Evolutionary conservation across 306 rosid genomes (phyloP), one percentile per base, ranked within the genome.

Genomic region (Crotalaria pallida): DNA sequence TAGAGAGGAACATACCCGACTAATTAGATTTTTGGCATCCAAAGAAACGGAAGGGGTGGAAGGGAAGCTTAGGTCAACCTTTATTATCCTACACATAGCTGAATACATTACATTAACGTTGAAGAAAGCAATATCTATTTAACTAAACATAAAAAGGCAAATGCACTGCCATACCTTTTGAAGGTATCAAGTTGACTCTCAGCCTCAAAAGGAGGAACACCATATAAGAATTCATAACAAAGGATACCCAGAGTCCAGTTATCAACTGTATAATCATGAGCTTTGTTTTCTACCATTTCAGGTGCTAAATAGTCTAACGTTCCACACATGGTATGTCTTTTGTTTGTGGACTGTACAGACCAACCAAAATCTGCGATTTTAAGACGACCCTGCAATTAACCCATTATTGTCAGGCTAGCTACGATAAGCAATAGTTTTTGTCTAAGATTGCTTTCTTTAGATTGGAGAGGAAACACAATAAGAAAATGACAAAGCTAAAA

Each of bases 341-440:
- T 93, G 80, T 76, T 85, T 65, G 65, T 82, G 7, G 98, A 84
- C 79, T 93, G 97, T 21, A 93, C 98, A 48, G 97, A 88, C 98
- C 98, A 93, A 69, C 98, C 98, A 85, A 90, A 90, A 52, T 93
- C 98, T 21, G 92, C 97, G 77, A 90, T 93, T 80, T 93, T 93
- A 78, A 93, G 82, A 57, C 92, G 92, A 62, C 98, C 96, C 94
- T 90, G 78, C 51, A 15, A 74, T 58, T 17, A 11, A 76, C 34
- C 11, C 56, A 55, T 44, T 6, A 56, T 47, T n/a, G n/a, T n/a
- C n/a, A n/a, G n/a, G n/a, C n/a, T n/a, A n/a, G n/a, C n/a, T n/a
- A 45, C 23, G 34, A 34, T 10, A 48, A 38, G 12, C 22, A 58
- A 29, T 3, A 5, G 40, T 52, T 49, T 47, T 26, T 13, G 24